phyloP scores from a whole-genome alignment of 345 rosid genomes.

The Citrus inodora region DNA sequence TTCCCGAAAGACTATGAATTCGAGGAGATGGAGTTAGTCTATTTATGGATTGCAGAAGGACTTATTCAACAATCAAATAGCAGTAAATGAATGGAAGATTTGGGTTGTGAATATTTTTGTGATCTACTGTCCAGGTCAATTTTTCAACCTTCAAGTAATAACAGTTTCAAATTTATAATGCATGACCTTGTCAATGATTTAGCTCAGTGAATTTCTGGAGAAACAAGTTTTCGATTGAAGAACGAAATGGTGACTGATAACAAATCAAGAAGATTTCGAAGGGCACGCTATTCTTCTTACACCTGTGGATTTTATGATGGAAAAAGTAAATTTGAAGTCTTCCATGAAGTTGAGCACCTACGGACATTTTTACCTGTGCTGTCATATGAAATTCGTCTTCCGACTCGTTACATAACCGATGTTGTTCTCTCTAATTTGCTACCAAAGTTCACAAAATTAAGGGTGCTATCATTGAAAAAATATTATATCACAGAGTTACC shows the following conservation, averaged over 20 bases:
- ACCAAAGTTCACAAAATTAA: background rate
- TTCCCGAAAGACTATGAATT: background rate
- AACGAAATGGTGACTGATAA: background rate
- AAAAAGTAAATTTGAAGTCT: too few relatives aligned
- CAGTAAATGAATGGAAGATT: background rate
- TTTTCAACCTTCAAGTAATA: background rate
- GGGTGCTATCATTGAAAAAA: background rate
- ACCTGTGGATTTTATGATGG: background rate
- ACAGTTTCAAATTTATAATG: background rate
- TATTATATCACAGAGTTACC: background rate
- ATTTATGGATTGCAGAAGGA: conserved; percentile 26
- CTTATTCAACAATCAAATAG: background rate
- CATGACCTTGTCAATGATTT: conserved; percentile 19
- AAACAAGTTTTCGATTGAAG: background rate
- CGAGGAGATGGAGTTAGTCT: background rate
- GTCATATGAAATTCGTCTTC: too few relatives aligned
- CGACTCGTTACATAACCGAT: background rate
- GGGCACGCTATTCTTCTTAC: background rate
- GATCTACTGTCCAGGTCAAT: conserved; percentile 5
- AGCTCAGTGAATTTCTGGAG: background rate
- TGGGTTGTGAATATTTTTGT: background rate
- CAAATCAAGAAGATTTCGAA: background rate
- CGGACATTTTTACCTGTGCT: background rate
- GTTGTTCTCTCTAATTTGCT: background rate
- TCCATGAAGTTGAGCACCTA: background rate